Base-by-base conservation (phyloP, 2,329 filamentous ascomycete genomes). In the Phoma sp. region DNA sequence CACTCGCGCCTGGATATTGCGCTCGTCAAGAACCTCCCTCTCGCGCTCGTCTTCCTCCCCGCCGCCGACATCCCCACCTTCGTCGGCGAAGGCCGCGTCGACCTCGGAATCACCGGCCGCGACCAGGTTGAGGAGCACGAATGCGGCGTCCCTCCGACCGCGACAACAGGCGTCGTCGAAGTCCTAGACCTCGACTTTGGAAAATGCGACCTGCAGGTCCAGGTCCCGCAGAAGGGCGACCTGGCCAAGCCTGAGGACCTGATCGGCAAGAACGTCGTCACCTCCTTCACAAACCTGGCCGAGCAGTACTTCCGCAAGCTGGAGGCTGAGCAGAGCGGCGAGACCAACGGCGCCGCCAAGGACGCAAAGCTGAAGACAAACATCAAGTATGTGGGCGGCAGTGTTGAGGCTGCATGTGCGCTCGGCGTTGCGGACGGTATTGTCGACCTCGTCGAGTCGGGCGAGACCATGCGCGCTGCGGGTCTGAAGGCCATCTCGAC, bases 61-160 rank as follows among this genome's bases (percentile, higher is more conserved):
- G 95, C 93, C 33, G 93, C 92, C 64, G 95, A 99, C 75, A 99
- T 99, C 71, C 95, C 95, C 4, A 96, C 92, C 35, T 98, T 98
- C 72, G 93, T 99, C 42, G 93, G 93, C 52, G 93, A 98, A 78
- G 95, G 95, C 54, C 88, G 89, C 59, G 91, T 96, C 42, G 93
- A 96, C 71, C 82, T 99, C 13, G 95, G 95, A 59, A 99, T 99
- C 72, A 98, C 95, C 0, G 95, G 95, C 45, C 86, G 86, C 68
- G 95, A 99, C 73, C 92, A 96, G 71, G 91, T 98, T 43, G 88
- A 89, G 58, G 93, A 98, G 78, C 90, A 97, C 78, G 90, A 93
- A 77, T 87, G 89, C 40, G 80, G 80, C 39, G 79, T 80, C 56
- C 81, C 69, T 64, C 78, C 75, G 2, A 75, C 74, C 43, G 71